Evolutionary conservation across 352 stramenopile genomes (phyloP), one percentile per base, ranked within the genome.

Genomic region (Globisporangium takayamanum): DNA sequence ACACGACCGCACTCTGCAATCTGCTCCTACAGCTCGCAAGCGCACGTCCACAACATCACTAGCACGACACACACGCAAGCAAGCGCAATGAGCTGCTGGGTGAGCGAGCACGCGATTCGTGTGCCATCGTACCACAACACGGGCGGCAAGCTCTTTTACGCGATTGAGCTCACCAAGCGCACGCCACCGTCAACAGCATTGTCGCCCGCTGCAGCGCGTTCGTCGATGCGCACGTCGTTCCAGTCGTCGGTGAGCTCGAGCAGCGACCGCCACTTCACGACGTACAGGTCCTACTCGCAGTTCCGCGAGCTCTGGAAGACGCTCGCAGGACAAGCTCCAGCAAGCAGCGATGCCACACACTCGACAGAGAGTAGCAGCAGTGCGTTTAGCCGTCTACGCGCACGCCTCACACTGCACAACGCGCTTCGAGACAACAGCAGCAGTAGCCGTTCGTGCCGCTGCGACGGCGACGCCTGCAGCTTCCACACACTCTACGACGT

Each of bases 271-370:
- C 59, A 63, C 44, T 74, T 59, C 51, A 78, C 63, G 42, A 72
- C 73, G 7, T 55, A 72, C 51, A 68, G 74, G 50, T 80, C 74
- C 2, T 80, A 79, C 52, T 77, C 72, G 41, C 78, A 87, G 42
- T 90, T 90, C 67, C 76, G 77, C n/a, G 65, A 54, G 12, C 65
- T 90, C 36, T 77, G 80, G 59, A 75, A 77, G 50, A 64, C 65
- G 54, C 71, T 90, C 25, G 41, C 49, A 20, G 55, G 49, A 16
- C 22, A 62, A 52, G 37, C 37, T 4, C 4, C 8, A 20, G 20
- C 3, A 1, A 5, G 1, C 46, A 50, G 2, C 45, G 33, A 18
- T 25, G 22, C 20, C 20, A 11, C 20, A 8, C 16, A 54, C 18
- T 20, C 28, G 11, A 7, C n/a, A 1, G 25, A 45, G 16, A 41